These are phyloP conservation scores for Panicum virgatum DNA, from an alignment of 202 grass and related monocot species.

Conservation along the genomic window DNA sequence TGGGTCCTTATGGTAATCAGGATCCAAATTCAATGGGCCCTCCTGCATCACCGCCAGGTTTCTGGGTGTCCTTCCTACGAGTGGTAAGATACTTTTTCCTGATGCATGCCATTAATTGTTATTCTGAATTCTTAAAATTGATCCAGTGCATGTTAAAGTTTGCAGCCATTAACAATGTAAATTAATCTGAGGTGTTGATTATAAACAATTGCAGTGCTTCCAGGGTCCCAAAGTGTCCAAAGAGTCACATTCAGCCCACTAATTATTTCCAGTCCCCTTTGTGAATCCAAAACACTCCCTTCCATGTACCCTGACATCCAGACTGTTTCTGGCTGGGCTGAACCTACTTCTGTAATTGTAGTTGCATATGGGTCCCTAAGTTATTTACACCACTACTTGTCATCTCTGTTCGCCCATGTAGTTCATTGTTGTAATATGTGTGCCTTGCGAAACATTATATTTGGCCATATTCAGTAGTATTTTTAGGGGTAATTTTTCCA, in stretches of 20 bases:
- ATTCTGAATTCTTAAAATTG: constrained; percentile 19
- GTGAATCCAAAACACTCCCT: background rate
- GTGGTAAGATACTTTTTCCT: constrained; percentile 51
- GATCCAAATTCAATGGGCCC: constrained; percentile 80
- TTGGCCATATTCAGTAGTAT: background rate
- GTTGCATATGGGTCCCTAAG: background rate
- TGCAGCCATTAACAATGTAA: background rate
- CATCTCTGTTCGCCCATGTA: background rate
- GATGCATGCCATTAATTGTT: background rate
- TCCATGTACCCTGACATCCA: too few relatives aligned
- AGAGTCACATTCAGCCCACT: background rate
- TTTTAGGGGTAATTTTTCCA: background rate
- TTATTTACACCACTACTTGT: background rate
- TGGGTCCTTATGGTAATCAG: constrained; percentile 74
- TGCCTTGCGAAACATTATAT: background rate
- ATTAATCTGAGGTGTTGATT: background rate
- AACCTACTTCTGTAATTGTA: too few relatives aligned
- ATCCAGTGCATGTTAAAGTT: background rate
- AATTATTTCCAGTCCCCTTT: background rate
- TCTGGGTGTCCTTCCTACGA: constrained; percentile 91
- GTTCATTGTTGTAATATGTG: background rate
- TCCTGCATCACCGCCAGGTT: constrained; percentile 75
- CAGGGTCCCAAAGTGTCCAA: background rate
- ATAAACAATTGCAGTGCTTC: background rate
- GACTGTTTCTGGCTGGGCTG: too few relatives aligned